Base-by-base conservation (phyloP, 768 basidiomycete species). In the Tricholoma saponaceum region DNA sequence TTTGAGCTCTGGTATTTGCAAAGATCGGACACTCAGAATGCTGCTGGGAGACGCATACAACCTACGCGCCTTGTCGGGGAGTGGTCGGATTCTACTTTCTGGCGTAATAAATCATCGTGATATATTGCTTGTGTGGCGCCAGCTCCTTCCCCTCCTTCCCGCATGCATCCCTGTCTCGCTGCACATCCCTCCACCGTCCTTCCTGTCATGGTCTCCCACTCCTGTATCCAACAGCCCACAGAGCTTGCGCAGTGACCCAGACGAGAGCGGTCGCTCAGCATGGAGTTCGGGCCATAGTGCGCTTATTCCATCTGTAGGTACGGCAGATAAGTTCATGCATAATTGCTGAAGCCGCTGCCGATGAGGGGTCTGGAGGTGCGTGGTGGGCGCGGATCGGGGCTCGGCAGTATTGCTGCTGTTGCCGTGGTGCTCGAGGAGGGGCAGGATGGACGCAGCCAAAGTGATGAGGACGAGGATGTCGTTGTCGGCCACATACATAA, bases 1-100 rank as follows among this genome's bases (percentile, higher is more conserved):
- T 64, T 72, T 9, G 83, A 89, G 57, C 66, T 92, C 3, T 91
- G 87, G 87, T 81, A 76, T 71, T 71, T 92, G 54, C 73, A 78
- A 58, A 62, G 64, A 20, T 73, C 76, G 1, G 67, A 71, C 0
- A 61, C 51, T 18, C 67, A 69, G n/a, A 84, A 85, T 59, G 57
- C 66, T 23, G 77, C 74, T 41, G 84, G 82, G 20, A 74, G 85
- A 59, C 64, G 58, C 57, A 69, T 80, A 14, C 70, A 66, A 3
- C 64, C 85, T 47, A 73, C 76, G 47, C 78, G 71, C 62, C 66
- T 84, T 43, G 68, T 74, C 30, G 81, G 79, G 23, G 65, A 77
- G 23, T 90, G 87, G 86, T 78, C 74, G 72, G 74, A 80, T 32
- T 80, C 88, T 62, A 59, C 65, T 7, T 89, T 87, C 69, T 90